phyloP scores from a whole-genome alignment of 2,329 filamentous ascomycete species.

The Incumbomyces delicatus region DNA sequence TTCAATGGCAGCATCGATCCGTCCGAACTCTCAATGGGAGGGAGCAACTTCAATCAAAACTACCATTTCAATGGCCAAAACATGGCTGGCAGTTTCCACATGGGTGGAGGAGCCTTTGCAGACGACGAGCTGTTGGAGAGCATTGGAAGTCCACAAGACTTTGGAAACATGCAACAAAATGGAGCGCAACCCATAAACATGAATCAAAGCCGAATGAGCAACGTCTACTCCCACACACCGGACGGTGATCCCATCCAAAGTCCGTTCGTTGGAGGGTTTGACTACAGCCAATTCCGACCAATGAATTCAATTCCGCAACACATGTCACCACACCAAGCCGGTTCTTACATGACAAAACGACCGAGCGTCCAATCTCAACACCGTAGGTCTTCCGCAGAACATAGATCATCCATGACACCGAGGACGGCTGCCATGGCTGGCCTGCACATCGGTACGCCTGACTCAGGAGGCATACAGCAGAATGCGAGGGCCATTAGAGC shows the following conservation, averaged over 20 bases:
- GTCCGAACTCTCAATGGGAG: constrained; percentile 67
- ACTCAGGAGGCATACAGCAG: constrained; percentile 58
- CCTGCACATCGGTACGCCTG: constrained; percentile 61
- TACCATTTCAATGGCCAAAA: constrained; percentile 55
- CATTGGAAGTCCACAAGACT: constrained; percentile 33
- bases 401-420: constrained; percentile 71
- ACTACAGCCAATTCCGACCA: constrained; percentile 64
- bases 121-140: constrained; percentile 72
- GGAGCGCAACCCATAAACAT: constrained; percentile 43
- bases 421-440: constrained; percentile 70
- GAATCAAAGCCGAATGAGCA: constrained; percentile 56
- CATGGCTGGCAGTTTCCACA: constrained; percentile 62
- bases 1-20: constrained; percentile 62
- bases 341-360: constrained; percentile 49
- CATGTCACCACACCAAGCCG: constrained; percentile 25
- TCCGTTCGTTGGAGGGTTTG: constrained; percentile 69
- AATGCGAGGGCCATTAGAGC: constrained; percentile 65
- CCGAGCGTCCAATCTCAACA: constrained; percentile 56
- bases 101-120: constrained; percentile 71
- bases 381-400: constrained; percentile 59
- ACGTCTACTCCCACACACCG: constrained; percentile 81
- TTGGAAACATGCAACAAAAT: constrained; percentile 26
- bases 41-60: constrained; percentile 38
- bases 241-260: constrained; percentile 88
- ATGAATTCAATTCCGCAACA: constrained; percentile 34